Evolutionary conservation across 345 rosid species (phyloP), one percentile per base, ranked within the genome.

Genomic region (Syzygium oleosum): DNA sequence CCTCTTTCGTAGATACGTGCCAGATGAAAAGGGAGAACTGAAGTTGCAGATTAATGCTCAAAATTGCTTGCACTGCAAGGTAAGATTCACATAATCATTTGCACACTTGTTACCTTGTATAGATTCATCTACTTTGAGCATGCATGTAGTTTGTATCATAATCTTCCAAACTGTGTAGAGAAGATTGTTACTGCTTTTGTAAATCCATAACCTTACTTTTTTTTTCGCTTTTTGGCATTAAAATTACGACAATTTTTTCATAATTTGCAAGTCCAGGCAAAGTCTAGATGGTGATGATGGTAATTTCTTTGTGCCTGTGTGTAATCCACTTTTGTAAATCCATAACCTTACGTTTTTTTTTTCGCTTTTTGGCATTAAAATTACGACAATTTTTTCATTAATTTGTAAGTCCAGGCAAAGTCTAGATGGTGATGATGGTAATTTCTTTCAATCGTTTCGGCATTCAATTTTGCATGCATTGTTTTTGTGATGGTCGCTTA

Each of bases 21-120:
- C 97, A 17, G 94, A 95, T 92, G 98, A 94, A 87, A 90, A 91
- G 85, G 93, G 93, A 87, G 90, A 92, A 88, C 91, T 92, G 84
- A 97, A 96, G 92, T 90, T 97, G 88, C 99, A 97, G 90, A 95
- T 97, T 90, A 96, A 95, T 89, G 98, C 99, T 87, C 98, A 96
- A 89, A 97, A 95, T 92, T 97, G 99, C 92, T 88, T 97, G 84
- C 99, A 96, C 88, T 97, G 99, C 96, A 97, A 97, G 98, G 99
- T 97, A 92, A 61, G 85, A 15, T 59, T 52, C 68, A 43, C 38
- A 46, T 61, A 15, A 58, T 38, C 19, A 85, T 14, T 12, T 85
- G 55, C 87, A 41, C 25, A 85, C 21, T 56, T 25, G 68, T 31
- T 27, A 61, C 7, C 25, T 38, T 84, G 46, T 41, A 10, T 34